Evolutionary conservation across 163 green algal species (phyloP).

Genomic region (Prototheca stagnorum): DNA sequence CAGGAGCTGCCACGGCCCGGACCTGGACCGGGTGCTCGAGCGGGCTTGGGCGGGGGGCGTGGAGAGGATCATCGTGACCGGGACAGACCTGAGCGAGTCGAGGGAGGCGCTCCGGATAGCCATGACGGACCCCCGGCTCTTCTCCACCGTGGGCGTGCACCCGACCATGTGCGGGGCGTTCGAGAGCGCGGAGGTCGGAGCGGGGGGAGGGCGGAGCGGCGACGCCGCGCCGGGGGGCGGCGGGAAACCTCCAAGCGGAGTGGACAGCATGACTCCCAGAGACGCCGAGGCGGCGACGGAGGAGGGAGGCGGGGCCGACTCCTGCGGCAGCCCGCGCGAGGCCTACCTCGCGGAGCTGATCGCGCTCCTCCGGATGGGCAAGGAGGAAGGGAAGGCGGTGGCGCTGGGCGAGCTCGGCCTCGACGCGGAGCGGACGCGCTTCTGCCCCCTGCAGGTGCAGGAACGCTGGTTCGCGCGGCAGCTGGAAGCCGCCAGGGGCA

Average conservation of each 20-base stretch:
- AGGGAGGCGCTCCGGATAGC: not conserved
- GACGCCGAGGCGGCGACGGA: constrained; percentile 73
- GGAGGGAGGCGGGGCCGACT: constrained; percentile 60
- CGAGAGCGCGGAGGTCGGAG: too few relatives aligned
- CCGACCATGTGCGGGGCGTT: constrained; percentile 64
- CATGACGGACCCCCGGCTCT: constrained; percentile 28
- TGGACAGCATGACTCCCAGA: too few relatives aligned
- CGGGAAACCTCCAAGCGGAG: too few relatives aligned
- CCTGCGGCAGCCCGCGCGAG: constrained; percentile 22
- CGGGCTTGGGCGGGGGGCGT: not conserved
- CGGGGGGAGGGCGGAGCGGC: too few relatives aligned
- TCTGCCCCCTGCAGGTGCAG: constrained; percentile 46
- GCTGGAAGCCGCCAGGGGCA: constrained; percentile 34
- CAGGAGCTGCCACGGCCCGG: constrained; percentile 42
- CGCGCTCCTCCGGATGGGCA: too few relatives aligned
- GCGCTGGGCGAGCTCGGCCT: too few relatives aligned
- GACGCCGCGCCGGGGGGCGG: constrained; percentile 18
- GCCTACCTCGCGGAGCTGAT: too few relatives aligned
- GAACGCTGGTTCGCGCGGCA: constrained; percentile 40
- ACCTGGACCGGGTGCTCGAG: constrained; percentile 48
- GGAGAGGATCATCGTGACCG: not conserved
- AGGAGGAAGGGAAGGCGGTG: not conserved
- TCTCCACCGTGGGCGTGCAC: constrained; percentile 66
- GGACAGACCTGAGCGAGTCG: not conserved
- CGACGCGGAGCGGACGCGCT: too few relatives aligned